phyloP scores from a whole-genome alignment of 176 grass and related monocot species.

The Cenchrus purpureus region DNA sequence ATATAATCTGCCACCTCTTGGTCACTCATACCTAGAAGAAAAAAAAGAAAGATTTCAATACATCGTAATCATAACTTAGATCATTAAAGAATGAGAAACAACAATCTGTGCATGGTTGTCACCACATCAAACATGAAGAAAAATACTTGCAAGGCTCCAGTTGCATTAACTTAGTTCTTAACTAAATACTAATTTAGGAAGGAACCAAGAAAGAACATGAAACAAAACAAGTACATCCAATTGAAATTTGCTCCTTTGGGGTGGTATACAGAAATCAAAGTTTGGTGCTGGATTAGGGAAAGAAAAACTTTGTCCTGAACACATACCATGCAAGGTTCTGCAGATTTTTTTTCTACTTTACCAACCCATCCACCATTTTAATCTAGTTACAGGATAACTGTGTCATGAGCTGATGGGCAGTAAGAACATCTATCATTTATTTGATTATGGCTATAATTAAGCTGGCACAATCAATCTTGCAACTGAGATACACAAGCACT shows the following conservation, averaged over 20 bases:
- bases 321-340: background rate
- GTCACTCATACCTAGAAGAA: slow-evolving; percentile 78
- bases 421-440: background rate
- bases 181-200: slow-evolving; percentile 11
- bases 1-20: slow-evolving; percentile 78
- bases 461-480: background rate
- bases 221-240: background rate
- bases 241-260: background rate
- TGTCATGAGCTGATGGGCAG: background rate
- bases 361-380: background rate
- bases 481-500: slow-evolving; percentile 1
- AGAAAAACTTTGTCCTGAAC: background rate
- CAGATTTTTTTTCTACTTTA: slow-evolving; percentile 12
- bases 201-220: background rate
- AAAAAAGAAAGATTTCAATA: slow-evolving; percentile 27
- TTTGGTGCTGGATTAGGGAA: background rate
- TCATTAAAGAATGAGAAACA: slow-evolving; percentile 26
- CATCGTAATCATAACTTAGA: slow-evolving; percentile 27
- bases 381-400: background rate
- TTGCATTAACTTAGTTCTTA: background rate
- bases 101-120: slow-evolving; percentile 16
- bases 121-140: slow-evolving; percentile 17
- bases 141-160: slow-evolving; percentile 13
- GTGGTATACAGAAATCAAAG: background rate
- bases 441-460: background rate